These are phyloP conservation scores for Ilyonectria mors-panacis DNA, from an alignment of 2,329 filamentous ascomycete genomes.

Conservation along the genomic window DNA sequence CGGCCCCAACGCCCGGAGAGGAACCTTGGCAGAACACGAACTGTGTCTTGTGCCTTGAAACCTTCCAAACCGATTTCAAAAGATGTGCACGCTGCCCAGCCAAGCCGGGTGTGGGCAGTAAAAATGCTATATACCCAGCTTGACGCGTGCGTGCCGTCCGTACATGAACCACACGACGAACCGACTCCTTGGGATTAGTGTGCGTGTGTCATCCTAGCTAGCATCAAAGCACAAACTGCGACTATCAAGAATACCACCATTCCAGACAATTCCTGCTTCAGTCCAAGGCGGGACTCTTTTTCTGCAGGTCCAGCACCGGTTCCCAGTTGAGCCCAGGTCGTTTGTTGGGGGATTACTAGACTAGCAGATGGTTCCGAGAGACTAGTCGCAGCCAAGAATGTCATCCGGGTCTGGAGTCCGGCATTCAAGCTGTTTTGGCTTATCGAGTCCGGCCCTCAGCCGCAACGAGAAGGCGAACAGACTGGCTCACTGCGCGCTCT, in stretches of 20 bases:
- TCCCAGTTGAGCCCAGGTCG: background rate
- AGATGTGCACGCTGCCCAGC: background rate
- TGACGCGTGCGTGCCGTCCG: too few species aligned
- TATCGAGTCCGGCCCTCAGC: background rate
- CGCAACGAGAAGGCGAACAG: background rate
- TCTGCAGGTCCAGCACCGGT: background rate
- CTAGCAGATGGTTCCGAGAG: constrained; percentile 8
- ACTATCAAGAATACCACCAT: background rate
- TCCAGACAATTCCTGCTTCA: too few species aligned
- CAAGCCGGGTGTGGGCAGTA: background rate
- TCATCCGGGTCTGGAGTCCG: background rate
- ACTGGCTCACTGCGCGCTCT: background rate
- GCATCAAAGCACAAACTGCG: background rate
- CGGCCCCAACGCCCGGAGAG: too few species aligned
- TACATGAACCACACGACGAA: background rate
- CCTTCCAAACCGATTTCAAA: background rate
- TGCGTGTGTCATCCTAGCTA: background rate
- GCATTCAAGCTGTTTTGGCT: too few species aligned
- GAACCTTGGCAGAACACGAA: too few species aligned
- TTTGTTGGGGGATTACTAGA: background rate
- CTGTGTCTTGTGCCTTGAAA: background rate
- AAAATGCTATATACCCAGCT: background rate
- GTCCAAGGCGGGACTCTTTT: too few species aligned
- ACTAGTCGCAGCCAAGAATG: constrained; percentile 10
- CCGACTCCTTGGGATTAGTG: background rate